Conservation (phyloP, 345 rosid genomes). For the Gossypium bickii region DNA sequence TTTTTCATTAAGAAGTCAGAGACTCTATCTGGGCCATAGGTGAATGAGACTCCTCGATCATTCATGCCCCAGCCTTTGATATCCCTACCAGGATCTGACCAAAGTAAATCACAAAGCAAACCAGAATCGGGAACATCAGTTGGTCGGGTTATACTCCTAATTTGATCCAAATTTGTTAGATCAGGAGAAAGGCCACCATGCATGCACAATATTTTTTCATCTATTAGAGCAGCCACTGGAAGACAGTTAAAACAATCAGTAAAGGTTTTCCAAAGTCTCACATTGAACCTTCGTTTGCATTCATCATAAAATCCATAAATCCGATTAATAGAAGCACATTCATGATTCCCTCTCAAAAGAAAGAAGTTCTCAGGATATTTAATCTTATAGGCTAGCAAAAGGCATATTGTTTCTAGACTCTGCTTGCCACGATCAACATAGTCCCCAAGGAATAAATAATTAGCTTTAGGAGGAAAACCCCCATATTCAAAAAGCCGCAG, state of each 20-base stretch:
- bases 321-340: constrained; percentile 82
- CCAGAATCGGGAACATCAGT: constrained; percentile 85
- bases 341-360: constrained; percentile 84
- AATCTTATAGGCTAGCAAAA: constrained; percentile 82
- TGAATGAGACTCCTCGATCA: constrained; percentile 85
- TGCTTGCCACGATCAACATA: constrained; percentile 96
- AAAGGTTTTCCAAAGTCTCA: constrained; percentile 75
- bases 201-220: constrained; percentile 91
- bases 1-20: constrained; percentile 61
- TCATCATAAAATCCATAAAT: constrained; percentile 93
- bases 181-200: constrained; percentile 97
- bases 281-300: constrained; percentile 88
- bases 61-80: constrained; percentile 86
- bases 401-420: constrained; percentile 92
- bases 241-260: constrained; percentile 93
- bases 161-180: constrained; percentile 65
- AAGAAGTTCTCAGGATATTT: constrained; percentile 91
- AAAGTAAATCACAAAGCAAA: constrained; percentile 84
- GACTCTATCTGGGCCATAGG: constrained; percentile 80
- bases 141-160: constrained; percentile 70
- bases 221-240: constrained; percentile 84
- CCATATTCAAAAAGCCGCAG: constrained; percentile 92
- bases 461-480: constrained; percentile 81
- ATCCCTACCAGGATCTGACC: constrained; percentile 90
- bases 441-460: constrained; percentile 84